A percentile compares a stretch with the other conserved stretches of the same genome.
These are phyloP conservation scores for Heliocybe sulcata DNA, from an alignment of 1,284 basidiomycete genomes.

Conservation along the genomic window DNA sequence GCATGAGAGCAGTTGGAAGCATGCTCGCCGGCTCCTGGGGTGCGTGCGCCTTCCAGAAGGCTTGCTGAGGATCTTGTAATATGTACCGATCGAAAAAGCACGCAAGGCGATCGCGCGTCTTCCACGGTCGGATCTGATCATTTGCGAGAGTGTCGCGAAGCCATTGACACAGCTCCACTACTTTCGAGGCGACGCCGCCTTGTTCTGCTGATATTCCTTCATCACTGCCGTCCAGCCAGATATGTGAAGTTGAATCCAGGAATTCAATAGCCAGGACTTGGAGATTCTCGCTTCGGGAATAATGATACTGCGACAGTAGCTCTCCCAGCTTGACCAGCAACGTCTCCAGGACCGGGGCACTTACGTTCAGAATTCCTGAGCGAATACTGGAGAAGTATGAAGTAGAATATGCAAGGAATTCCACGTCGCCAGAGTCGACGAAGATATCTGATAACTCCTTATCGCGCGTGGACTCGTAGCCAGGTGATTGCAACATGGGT, in stretches of 20 bases:
- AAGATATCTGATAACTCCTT: constrained; percentile 56
- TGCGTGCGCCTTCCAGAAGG: constrained; percentile 34
- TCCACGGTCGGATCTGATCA: constrained; percentile 55
- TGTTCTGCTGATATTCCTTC: constrained; percentile 17
- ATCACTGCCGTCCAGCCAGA: constrained; percentile 48
- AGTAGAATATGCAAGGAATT: constrained; percentile 51
- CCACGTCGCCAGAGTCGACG: constrained; percentile 38
- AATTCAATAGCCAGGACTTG: constrained; percentile 54
- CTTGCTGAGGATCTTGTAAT: constrained; percentile 46
- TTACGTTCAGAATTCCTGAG: constrained; percentile 48
- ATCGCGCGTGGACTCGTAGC: constrained; percentile 55
- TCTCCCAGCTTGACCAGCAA: constrained; percentile 49
- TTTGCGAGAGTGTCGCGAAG: constrained; percentile 37
- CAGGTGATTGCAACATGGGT: constrained; percentile 52
- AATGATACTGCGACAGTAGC: constrained; percentile 52
- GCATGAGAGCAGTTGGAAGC: constrained; percentile 42
- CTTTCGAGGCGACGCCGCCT: constrained; percentile 34
- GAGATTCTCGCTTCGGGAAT: constrained; percentile 46
- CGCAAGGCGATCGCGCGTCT: constrained; percentile 56
- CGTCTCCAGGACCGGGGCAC: constrained; percentile 36
- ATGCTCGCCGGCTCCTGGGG: constrained; percentile 19
- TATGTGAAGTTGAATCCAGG: constrained; percentile 53
- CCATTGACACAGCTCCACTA: constrained; percentile 45
- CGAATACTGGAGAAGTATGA: constrained; percentile 50
- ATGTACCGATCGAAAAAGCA: constrained; percentile 67